Evolutionary conservation across 1,284 basidiomycete species (phyloP), one percentile per base, ranked within the genome.

Genomic region (Sporisorium iseilematis-ciliati): DNA sequence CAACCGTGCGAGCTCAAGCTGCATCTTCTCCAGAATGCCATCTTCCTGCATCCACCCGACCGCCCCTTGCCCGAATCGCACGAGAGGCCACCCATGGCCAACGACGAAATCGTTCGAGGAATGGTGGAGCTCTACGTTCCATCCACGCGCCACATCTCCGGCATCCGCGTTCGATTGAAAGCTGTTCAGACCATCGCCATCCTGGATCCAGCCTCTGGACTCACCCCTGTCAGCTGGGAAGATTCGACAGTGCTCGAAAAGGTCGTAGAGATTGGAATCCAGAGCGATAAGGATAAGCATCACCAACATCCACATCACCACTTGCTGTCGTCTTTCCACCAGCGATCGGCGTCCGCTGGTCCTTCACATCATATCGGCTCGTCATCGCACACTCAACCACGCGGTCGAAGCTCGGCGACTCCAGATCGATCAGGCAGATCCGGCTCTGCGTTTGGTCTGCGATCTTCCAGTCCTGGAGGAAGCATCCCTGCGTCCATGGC

Each of bases 111-210:
- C 35, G 81, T 84, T 11, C 75, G 82, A 7, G 84, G 84, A 14
- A 70, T 85, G 18, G 79, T 85, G 31, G 83, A 85, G 62, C 70
- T 85, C 52, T 75, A 79, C 52, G 82, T 82, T 3, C 84, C 84
- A 16, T 72, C 78, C 20, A 69, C 67, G 8, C 76, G 84, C 14
- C 78, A 79, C 55, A 83, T 85, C 35, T 73, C 77, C 4, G 84
- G 81, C 38, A 79, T 85, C 56, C 73, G 80, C 21, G 82, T 85
- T 7, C 77, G 81, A 20, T 54, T 85, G 8, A 71, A 77, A 43
- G 83, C 75, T 1, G 77, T 83, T 2, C 82, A 84, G 64, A 83
- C 82, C 26, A 69, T 84, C 42, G 84, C 81, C 40, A 65, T 83
- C 33, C 67, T 84, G 26, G 81, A 84, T 50, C 55, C 82, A 2